Conservation (phyloP, 495 filamentous ascomycete genomes). For the Penicillium macrosclerotiorum region DNA sequence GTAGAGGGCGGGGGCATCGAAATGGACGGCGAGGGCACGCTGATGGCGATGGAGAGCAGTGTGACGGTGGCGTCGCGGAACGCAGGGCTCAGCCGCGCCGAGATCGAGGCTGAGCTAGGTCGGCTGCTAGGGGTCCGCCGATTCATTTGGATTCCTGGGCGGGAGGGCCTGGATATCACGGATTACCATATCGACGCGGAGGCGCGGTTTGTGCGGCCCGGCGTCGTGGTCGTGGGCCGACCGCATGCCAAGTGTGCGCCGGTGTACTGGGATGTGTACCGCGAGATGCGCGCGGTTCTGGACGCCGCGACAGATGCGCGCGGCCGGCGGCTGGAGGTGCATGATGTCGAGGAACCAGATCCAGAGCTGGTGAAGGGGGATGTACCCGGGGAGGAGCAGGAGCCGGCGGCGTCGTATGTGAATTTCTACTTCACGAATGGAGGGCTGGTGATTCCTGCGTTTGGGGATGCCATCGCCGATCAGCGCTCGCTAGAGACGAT, state of each 20-base stretch:
- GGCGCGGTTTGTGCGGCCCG: slow-evolving; percentile 29
- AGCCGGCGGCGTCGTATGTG: slow-evolving; percentile 32
- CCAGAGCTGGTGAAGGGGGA: slow-evolving; percentile 17
- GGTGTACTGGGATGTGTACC: slow-evolving; percentile 27
- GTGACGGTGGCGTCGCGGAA: slow-evolving; percentile 30
- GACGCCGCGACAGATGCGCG: slow-evolving; percentile 22
- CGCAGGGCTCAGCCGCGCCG: slow-evolving; percentile 14
- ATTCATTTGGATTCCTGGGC: slow-evolving; percentile 37
- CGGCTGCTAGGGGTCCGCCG: slow-evolving; percentile 24
- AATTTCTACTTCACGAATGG: slow-evolving; percentile 40
- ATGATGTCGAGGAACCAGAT: slow-evolving; percentile 34
- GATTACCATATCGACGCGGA: slow-evolving; percentile 37
- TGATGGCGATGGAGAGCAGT: slow-evolving; percentile 36
- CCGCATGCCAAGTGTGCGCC: slow-evolving; percentile 16
- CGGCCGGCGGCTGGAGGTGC: slow-evolving; percentile 24
- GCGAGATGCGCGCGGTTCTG: slow-evolving; percentile 28
- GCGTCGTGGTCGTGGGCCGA: slow-evolving; percentile 30
- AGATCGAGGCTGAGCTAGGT: slow-evolving; percentile 24
- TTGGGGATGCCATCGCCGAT: slow-evolving; percentile 30
- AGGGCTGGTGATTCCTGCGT: slow-evolving; percentile 31
- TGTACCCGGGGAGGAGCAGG: slow-evolving; percentile 20
- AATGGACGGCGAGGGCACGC: slow-evolving; percentile 35
- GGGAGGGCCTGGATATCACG: slow-evolving; percentile 31
- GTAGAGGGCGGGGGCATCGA: slow-evolving; percentile 36
- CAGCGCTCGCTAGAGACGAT: slow-evolving; percentile 23